These are phyloP conservation scores for Sapria himalayana DNA, from an alignment of 345 rosid genomes.

Conservation along the genomic window DNA sequence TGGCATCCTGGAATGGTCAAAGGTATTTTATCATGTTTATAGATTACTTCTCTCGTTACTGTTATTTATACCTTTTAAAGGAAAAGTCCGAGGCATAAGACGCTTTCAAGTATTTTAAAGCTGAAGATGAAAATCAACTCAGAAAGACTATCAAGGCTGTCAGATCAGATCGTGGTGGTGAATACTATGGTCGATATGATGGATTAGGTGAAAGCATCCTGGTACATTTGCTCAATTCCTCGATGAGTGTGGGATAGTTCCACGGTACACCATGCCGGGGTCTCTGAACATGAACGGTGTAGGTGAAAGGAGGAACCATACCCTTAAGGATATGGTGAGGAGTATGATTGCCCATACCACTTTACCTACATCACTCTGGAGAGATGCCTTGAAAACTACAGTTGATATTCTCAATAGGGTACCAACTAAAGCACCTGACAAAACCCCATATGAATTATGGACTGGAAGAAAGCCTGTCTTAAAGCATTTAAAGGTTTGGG, in stretches of 20 bases:
- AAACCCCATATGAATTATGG: too few relatives aligned
- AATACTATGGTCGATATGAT: conserved; percentile 2
- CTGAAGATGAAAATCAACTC: conserved; percentile 2
- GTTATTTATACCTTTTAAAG: too few relatives aligned
- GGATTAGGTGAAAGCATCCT: conserved; percentile 1
- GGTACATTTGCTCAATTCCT: conserved; percentile 3
- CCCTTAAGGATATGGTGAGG: not conserved
- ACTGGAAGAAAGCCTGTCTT: too few relatives aligned
- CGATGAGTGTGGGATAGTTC: not conserved
- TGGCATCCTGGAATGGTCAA: not conserved
- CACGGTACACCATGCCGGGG: not conserved
- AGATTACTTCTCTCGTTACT: not conserved
- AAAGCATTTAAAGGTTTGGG: too few relatives aligned
- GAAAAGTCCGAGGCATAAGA: too few relatives aligned
- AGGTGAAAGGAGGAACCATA: not conserved
- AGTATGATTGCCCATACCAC: too few relatives aligned
- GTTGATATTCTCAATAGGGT: too few relatives aligned
- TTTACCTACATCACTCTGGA: too few relatives aligned
- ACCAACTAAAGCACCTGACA: too few relatives aligned
- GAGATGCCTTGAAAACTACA: too few relatives aligned
- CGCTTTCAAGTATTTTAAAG: not conserved
- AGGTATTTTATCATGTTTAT: conserved; percentile 2
- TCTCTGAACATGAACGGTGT: too few relatives aligned
- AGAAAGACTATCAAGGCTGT: conserved; percentile 1
- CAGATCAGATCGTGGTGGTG: conserved; percentile 3